A percentile compares a stretch with the other conserved stretches of the same genome.
phyloP scores from a whole-genome alignment of 2,329 filamentous ascomycete genomes.

The Alternaria postmessia region DNA sequence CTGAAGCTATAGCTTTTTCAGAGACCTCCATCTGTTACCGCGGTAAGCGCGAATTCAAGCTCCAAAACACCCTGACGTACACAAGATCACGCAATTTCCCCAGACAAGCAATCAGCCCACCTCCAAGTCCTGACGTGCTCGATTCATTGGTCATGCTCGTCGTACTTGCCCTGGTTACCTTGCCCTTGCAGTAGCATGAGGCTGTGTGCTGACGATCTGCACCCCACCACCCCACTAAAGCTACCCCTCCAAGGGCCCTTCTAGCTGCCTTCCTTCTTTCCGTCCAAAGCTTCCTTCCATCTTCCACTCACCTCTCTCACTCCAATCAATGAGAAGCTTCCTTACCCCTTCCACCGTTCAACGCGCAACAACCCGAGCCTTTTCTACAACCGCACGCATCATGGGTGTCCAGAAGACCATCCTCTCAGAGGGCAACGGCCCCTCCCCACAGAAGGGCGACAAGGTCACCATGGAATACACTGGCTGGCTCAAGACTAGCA shows the following conservation, averaged over 20 bases:
- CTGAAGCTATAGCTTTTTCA: not conserved
- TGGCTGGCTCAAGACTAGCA: slow-evolving; percentile 38
- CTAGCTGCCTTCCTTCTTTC: slow-evolving; percentile 10
- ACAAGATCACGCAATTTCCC: slow-evolving; percentile 23
- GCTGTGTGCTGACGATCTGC: slow-evolving; percentile 25
- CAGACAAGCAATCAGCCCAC: slow-evolving; percentile 1
- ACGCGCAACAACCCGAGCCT: slow-evolving; percentile 18
- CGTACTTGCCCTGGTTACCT: slow-evolving; percentile 14
- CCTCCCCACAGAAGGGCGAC: slow-evolving; percentile 40
- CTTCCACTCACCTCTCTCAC: slow-evolving; percentile 14
- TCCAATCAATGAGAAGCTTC: slow-evolving; percentile 20
- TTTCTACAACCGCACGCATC: slow-evolving; percentile 27
- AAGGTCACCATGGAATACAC: slow-evolving; percentile 45
- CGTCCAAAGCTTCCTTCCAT: slow-evolving; percentile 4
- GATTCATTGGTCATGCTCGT: slow-evolving; percentile 17
- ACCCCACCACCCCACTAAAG: slow-evolving; percentile 22
- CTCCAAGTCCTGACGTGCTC: slow-evolving; percentile 8
- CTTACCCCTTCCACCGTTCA: slow-evolving; percentile 16
- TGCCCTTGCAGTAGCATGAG: slow-evolving; percentile 26
- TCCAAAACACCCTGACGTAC: slow-evolving; percentile 9
- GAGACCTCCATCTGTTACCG: not conserved
- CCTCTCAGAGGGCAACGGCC: slow-evolving; percentile 39
- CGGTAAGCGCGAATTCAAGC: slow-evolving; percentile 3
- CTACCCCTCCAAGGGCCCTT: slow-evolving; percentile 15
- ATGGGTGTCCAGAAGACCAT: slow-evolving; percentile 44